phyloP scores from a whole-genome alignment of 2,329 filamentous ascomycete species.

The Trichoderma polysporum region DNA sequence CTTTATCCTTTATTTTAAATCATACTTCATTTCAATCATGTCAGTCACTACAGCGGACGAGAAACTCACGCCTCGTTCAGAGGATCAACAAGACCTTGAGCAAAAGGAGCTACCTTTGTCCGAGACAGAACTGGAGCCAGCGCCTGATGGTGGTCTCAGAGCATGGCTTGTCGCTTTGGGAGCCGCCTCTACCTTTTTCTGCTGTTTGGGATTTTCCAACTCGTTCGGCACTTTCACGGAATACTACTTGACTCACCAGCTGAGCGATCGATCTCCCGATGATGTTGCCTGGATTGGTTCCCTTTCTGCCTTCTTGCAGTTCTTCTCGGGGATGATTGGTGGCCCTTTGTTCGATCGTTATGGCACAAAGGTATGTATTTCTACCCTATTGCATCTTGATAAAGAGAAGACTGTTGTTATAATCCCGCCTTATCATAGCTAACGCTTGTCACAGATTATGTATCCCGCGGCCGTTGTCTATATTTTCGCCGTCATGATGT shows the following conservation, averaged over 20 bases:
- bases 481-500: conserved; percentile 44
- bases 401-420: too few relatives aligned
- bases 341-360: conserved; percentile 45
- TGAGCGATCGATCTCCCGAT: conserved; percentile 32
- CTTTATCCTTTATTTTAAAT: too few relatives aligned
- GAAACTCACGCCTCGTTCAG: background rate
- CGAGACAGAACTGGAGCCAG: background rate
- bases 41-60: background rate
- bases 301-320: conserved; percentile 37
- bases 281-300: conserved; percentile 47
- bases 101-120: background rate
- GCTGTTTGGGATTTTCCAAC: conserved; percentile 43
- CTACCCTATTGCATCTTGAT: too few relatives aligned
- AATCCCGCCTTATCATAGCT: background rate
- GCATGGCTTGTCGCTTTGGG: conserved; percentile 45
- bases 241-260: conserved; percentile 42
- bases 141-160: conserved; percentile 36
- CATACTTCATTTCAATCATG: background rate
- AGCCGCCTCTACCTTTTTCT: conserved; percentile 39
- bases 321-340: conserved; percentile 35
- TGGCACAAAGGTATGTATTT: conserved; percentile 35
- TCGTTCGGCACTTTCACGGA: conserved; percentile 47
- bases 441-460: conserved; percentile 30
- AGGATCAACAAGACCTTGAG: background rate
- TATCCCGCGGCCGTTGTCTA: conserved; percentile 35